A percentile compares a stretch with the other conserved stretches of the same genome.
Evolutionary conservation across 108 stramenopile species (phyloP).

Genomic region (Parietichytrium sp.): DNA sequence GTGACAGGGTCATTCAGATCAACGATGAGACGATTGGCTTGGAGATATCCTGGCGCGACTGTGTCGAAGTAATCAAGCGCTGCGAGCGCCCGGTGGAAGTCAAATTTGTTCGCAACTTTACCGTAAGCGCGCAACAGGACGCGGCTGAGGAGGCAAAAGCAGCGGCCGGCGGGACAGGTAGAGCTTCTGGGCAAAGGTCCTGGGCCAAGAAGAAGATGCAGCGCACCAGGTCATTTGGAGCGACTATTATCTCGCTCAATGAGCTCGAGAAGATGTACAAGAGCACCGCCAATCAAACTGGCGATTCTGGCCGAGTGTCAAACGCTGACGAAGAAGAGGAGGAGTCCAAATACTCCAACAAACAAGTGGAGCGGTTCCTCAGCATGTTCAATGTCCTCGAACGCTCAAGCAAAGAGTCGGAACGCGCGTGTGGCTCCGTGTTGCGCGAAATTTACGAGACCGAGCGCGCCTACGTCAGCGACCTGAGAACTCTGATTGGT

Average conservation of each 20-base stretch:
- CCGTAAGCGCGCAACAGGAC: not conserved
- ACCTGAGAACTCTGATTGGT: conserved; percentile 2
- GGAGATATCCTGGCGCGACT: conserved; percentile 11
- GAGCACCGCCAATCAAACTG: not conserved
- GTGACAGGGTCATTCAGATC: not conserved
- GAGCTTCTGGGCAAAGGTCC: not conserved
- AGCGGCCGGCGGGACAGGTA: not conserved
- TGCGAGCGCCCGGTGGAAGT: not conserved
- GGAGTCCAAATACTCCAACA: not conserved
- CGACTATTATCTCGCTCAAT: not conserved
- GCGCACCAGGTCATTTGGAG: conserved; percentile 4
- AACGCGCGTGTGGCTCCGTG: not conserved
- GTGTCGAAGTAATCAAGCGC: conserved; percentile 15
- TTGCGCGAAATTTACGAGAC: conserved; percentile 14
- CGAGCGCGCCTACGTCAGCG: not conserved
- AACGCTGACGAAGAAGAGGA: no score
- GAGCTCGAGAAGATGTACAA: conserved; percentile 29
- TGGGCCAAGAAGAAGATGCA: not conserved
- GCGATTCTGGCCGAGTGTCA: no score
- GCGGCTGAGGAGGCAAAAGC: not conserved
- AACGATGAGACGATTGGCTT: not conserved
- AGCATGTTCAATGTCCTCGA: not conserved
- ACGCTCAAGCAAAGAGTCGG: not conserved
- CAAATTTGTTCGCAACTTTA: conserved; percentile 28
- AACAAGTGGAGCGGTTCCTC: no score